Conservation (phyloP, 768 basidiomycete genomes). For the Hemileccinum impolitum region DNA sequence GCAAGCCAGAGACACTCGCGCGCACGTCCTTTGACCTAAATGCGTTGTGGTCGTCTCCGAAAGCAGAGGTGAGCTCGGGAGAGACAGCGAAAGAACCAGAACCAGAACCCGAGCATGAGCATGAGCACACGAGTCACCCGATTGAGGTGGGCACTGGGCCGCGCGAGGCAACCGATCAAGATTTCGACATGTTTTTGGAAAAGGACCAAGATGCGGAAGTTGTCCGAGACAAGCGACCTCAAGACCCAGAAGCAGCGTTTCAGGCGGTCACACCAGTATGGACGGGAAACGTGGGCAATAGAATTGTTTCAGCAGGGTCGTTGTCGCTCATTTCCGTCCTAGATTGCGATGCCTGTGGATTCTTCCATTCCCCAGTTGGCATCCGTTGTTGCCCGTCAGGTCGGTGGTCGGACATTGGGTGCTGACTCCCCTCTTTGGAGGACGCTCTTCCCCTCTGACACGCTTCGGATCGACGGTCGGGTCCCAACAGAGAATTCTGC, state of each 20-base stretch:
- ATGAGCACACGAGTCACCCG: slow-evolving; percentile 39
- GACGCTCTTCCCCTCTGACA: slow-evolving; percentile 67
- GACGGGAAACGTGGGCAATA: slow-evolving; percentile 62
- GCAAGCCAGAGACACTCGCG: slow-evolving; percentile 43
- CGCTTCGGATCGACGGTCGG: slow-evolving; percentile 78
- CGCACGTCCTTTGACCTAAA: slow-evolving; percentile 68
- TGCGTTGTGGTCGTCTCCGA: slow-evolving; percentile 64
- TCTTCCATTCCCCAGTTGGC: slow-evolving; percentile 66
- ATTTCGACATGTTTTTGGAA: slow-evolving; percentile 85
- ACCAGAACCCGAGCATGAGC: slow-evolving; percentile 25
- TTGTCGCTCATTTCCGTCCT: slow-evolving; percentile 18
- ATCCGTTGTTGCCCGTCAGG: slow-evolving; percentile 66
- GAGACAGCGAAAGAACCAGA: slow-evolving; percentile 24
- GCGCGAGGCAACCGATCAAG: slow-evolving; percentile 63
- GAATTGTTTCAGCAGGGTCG: not conserved
- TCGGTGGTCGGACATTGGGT: slow-evolving; percentile 68
- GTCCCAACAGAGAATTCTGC: slow-evolving; percentile 74
- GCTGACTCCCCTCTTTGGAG: slow-evolving; percentile 65
- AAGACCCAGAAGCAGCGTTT: slow-evolving; percentile 47
- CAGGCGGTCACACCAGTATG: slow-evolving; percentile 63
- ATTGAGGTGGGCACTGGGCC: slow-evolving; percentile 40
- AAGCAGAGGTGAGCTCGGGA: slow-evolving; percentile 23
- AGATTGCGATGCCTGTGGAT: slow-evolving; percentile 82
- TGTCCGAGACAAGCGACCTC: slow-evolving; percentile 24
- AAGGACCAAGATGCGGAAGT: slow-evolving; percentile 43